Evolutionary conservation across 176 grass and related monocot genomes (phyloP).

Genomic region (Melocanna baccifera): DNA sequence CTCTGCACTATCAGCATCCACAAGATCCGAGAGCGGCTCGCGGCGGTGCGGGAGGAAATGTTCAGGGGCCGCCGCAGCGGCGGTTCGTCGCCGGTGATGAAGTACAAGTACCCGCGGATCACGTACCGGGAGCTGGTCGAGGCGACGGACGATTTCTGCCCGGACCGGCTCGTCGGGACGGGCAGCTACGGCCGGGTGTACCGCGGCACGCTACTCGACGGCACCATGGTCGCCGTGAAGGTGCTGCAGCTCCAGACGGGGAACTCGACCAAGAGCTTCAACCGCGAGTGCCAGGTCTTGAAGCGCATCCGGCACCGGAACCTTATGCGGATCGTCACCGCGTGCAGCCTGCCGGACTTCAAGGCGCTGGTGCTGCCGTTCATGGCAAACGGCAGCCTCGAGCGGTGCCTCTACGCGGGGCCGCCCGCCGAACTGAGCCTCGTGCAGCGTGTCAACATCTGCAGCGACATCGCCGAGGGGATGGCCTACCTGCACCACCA

Average conservation of each 20-base stretch:
- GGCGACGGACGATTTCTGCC: conserved; percentile 67
- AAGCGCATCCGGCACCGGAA: conserved; percentile 92
- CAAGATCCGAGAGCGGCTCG: conserved; percentile 39
- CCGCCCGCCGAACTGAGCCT: conserved; percentile 55
- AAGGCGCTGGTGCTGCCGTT: conserved; percentile 94
- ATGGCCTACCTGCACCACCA: conserved; percentile 94
- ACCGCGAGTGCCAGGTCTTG: conserved; percentile 82
- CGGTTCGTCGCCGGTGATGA: conserved; percentile 59
- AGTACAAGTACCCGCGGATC: conserved; percentile 76
- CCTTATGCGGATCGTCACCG: conserved; percentile 88
- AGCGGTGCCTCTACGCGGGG: conserved; percentile 62
- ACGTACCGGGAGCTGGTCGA: conserved; percentile 70
- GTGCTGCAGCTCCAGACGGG: conserved; percentile 80
- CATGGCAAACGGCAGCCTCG: conserved; percentile 94
- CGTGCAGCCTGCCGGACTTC: conserved; percentile 87
- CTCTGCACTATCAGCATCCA: conserved; percentile 39
- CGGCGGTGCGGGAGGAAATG: conserved; percentile 23
- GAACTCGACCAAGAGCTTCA: conserved; percentile 92
- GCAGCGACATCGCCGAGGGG: conserved; percentile 88
- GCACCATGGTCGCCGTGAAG: conserved; percentile 77
- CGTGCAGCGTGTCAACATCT: conserved; percentile 77
- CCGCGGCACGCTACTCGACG: conserved; percentile 60
- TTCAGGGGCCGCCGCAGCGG: conserved; percentile 26
- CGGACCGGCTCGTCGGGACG: conserved; percentile 55
- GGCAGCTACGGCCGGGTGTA: conserved; percentile 88